A percentile compares a stretch with the other conserved stretches of the same genome.
phyloP scores from a whole-genome alignment of 2,329 filamentous ascomycete species.

The Xylariales sp. region DNA sequence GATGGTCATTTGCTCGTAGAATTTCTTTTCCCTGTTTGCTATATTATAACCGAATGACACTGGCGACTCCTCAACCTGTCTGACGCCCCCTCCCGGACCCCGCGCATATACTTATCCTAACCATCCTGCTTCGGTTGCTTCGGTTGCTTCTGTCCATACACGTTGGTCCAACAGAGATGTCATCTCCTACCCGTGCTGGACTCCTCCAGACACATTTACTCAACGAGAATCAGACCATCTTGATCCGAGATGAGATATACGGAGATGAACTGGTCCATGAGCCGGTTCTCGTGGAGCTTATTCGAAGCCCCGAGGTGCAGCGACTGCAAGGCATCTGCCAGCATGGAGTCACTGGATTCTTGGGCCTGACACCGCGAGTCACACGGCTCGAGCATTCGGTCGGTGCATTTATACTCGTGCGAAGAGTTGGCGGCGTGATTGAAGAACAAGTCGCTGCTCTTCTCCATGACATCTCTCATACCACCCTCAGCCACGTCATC shows the following conservation, averaged over 20 bases:
- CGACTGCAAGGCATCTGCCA: constrained; percentile 53
- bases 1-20: too few relatives aligned
- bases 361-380: constrained; percentile 50
- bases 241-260: constrained; percentile 52
- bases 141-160: constrained; percentile 8
- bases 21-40: too few relatives aligned
- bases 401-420: constrained; percentile 54
- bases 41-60: too few relatives aligned
- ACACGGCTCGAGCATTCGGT: constrained; percentile 56
- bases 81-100: background rate
- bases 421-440: constrained; percentile 50
- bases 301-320: constrained; percentile 49
- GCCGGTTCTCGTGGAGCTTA: constrained; percentile 52
- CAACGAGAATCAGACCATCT: constrained; percentile 31
- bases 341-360: constrained; percentile 52
- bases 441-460: constrained; percentile 55
- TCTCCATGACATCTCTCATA: constrained; percentile 55
- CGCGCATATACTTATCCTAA: constrained; percentile 9
- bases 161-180: constrained; percentile 8
- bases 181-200: constrained; percentile 33
- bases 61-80: too few relatives aligned
- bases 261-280: constrained; percentile 51
- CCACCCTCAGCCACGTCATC: constrained; percentile 55
- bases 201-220: constrained; percentile 42
- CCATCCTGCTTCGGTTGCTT: background rate